phyloP scores from a whole-genome alignment of 2,329 filamentous ascomycete species.

The Orbilia javanica region DNA sequence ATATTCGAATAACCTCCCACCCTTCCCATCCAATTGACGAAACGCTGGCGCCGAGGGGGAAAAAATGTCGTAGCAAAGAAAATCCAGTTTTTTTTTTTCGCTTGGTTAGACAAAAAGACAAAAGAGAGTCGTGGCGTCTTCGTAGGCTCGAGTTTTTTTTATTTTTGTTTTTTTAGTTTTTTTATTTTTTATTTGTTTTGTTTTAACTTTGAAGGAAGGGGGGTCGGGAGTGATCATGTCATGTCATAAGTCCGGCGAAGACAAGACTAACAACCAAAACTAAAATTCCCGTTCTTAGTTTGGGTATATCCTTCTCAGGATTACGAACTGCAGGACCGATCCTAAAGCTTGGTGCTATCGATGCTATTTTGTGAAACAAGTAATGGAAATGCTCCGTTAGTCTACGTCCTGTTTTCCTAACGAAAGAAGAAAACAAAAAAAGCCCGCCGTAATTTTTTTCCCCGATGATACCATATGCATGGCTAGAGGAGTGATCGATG shows the following conservation, averaged over 20 bases:
- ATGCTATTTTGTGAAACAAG: conserved; percentile 25
- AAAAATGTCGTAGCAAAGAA: background rate
- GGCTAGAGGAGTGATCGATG: background rate
- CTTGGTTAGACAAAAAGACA: background rate
- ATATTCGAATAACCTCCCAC: background rate
- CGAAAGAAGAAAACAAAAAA: background rate
- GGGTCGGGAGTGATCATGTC: conserved; percentile 7
- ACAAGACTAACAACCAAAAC: conserved; percentile 50
- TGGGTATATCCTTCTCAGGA: conserved; percentile 55
- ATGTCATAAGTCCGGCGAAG: conserved; percentile 56
- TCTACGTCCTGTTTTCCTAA: background rate
- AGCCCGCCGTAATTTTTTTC: too few relatives aligned
- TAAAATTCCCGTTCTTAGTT: conserved; percentile 46
- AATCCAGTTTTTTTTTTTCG: background rate
- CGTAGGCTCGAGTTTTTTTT: background rate
- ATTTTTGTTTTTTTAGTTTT: background rate
- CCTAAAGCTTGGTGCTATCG: conserved; percentile 52
- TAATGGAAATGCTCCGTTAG: background rate
- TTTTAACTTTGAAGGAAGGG: background rate
- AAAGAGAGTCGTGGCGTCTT: background rate
- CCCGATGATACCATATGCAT: background rate
- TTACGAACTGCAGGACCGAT: conserved; percentile 47
- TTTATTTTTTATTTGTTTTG: background rate
- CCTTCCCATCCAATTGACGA: background rate
- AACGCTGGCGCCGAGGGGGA: background rate